Evolutionary conservation across 2,329 filamentous ascomycete genomes (phyloP).

Genomic region (Epicoccum sorghinum): DNA sequence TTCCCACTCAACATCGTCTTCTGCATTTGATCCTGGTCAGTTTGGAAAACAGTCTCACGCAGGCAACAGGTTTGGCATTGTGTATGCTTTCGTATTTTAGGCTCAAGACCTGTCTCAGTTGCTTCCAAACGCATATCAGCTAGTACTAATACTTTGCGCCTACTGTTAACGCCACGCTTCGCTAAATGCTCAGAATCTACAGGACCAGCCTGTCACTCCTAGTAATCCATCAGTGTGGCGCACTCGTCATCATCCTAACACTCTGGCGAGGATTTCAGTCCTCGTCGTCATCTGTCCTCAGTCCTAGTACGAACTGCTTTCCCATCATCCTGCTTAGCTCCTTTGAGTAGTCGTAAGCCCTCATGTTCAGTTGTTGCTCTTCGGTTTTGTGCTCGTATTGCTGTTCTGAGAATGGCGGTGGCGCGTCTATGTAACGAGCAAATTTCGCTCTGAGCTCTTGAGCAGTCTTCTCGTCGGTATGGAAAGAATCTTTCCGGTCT

Average conservation of each 20-base stretch:
- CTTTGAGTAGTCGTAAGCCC: constrained; percentile 33
- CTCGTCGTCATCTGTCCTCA: constrained; percentile 20
- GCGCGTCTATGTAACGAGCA: constrained; percentile 27
- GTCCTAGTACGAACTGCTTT: constrained; percentile 27
- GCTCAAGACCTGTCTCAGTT: neutral
- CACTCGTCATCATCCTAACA: no score
- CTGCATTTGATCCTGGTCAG: neutral
- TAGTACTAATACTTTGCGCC: constrained; percentile 6
- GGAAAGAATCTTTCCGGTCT: constrained; percentile 18
- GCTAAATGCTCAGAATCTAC: constrained; percentile 9
- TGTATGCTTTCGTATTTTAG: neutral
- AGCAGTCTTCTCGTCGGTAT: constrained; percentile 12
- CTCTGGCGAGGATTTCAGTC: neutral
- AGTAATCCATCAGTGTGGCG: neutral
- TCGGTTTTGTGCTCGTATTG: constrained; percentile 33
- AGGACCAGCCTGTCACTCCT: constrained; percentile 4
- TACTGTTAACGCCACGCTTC: constrained; percentile 10
- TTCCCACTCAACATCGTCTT: neutral
- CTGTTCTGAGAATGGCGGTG: constrained; percentile 28
- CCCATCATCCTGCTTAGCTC: constrained; percentile 38
- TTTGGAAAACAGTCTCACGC: neutral
- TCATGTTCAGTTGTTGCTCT: constrained; percentile 29
- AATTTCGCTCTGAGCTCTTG: constrained; percentile 25
- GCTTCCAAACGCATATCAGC: constrained; percentile 1
- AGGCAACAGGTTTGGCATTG: neutral